Percentiles rank a stretch among this genome's conserved stretches.
Evolutionary conservation across 441 rosid genomes (phyloP).

Genomic region (Adansonia gregorii): DNA sequence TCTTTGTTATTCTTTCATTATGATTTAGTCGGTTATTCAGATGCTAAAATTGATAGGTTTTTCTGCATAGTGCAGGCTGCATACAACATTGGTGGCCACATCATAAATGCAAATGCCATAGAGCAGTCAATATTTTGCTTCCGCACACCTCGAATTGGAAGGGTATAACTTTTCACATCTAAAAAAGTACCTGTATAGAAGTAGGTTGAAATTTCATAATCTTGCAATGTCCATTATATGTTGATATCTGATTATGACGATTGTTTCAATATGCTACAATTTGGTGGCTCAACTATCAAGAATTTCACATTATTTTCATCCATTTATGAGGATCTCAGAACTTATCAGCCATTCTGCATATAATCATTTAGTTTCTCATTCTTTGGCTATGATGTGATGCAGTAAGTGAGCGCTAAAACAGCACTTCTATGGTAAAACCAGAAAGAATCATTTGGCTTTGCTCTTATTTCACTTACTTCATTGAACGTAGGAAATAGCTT

Average conservation of each 20-base stretch:
- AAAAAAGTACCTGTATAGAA: background rate
- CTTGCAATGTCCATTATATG: background rate
- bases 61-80: conserved; percentile 79
- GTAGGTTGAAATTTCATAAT: background rate
- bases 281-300: background rate
- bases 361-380: background rate
- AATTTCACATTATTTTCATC: background rate
- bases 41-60: conserved; percentile 39
- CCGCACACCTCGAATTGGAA: conserved; percentile 67
- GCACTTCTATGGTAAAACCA: background rate
- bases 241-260: background rate
- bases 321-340: background rate
- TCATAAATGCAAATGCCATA: conserved; percentile 78
- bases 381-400: background rate
- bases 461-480: background rate
- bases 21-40: background rate
- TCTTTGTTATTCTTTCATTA: background rate
- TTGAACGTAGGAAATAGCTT: background rate
- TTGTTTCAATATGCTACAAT: background rate
- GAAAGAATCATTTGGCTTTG: background rate
- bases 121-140: conserved; percentile 82
- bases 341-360: background rate
- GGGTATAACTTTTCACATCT: conserved; percentile 45
- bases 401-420: background rate
- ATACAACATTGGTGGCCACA: conserved; percentile 81